Conservation (phyloP, 2,329 filamentous ascomycete species). For the Fusarium abutilonis region DNA sequence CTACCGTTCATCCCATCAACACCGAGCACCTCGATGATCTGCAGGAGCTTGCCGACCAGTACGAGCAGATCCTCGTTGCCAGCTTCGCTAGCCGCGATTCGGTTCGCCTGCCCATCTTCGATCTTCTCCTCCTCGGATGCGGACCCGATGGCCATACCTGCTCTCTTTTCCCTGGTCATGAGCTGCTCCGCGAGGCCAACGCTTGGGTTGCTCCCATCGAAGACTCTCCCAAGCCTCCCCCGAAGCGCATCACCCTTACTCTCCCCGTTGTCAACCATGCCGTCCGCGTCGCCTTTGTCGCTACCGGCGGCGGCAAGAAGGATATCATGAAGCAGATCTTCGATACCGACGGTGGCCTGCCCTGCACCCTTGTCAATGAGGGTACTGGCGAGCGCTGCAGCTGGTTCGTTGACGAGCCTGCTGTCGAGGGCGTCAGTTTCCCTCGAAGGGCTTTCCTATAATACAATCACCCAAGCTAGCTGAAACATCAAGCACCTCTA, state of each 20-base stretch:
- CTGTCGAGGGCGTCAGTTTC: slow-evolving; percentile 85
- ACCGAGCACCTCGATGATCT: slow-evolving; percentile 72
- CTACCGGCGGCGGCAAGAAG: slow-evolving; percentile 89
- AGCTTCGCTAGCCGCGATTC: slow-evolving; percentile 92
- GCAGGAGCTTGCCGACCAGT: slow-evolving; percentile 92
- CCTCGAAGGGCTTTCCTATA: slow-evolving; percentile 75
- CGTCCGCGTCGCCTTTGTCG: slow-evolving; percentile 88
- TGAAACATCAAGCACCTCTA: slow-evolving; percentile 18
- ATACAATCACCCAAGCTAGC: slow-evolving; percentile 23
- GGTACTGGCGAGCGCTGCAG: slow-evolving; percentile 84
- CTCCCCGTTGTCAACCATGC: slow-evolving; percentile 90
- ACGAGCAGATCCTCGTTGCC: slow-evolving; percentile 86
- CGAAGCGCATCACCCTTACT: slow-evolving; percentile 89
- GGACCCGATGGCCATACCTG: slow-evolving; percentile 98
- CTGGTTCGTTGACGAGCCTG: slow-evolving; percentile 93
- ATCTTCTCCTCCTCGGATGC: slow-evolving; percentile 90
- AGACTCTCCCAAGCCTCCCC: slow-evolving; percentile 94
- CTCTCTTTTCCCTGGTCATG: slow-evolving; percentile 91
- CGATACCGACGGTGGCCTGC: slow-evolving; percentile 78
- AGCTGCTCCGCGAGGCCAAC: slow-evolving; percentile 82
- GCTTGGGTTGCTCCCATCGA: slow-evolving; percentile 94
- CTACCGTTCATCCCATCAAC: slow-evolving; percentile 84
- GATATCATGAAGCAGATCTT: slow-evolving; percentile 94
- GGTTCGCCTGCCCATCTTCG: slow-evolving; percentile 93
- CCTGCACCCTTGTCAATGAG: slow-evolving; percentile 88